phyloP scores from a whole-genome alignment of 345 rosid species.

The Acer negundo region DNA sequence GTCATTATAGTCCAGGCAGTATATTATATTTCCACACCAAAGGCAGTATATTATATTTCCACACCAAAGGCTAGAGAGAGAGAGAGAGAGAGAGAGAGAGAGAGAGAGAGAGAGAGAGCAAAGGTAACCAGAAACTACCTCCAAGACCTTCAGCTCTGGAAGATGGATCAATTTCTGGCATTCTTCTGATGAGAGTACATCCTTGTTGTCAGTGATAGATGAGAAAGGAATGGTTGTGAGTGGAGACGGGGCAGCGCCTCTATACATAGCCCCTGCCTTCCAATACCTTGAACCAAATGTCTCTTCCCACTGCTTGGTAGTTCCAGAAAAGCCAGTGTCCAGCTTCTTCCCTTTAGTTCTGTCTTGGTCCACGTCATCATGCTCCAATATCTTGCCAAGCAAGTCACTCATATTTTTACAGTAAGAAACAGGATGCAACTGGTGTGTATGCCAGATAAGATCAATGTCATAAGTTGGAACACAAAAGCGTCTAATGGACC shows the following conservation, averaged over 20 bases:
- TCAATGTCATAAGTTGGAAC: conserved; percentile 98
- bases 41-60: too few species aligned
- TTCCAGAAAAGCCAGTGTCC: conserved; percentile 78
- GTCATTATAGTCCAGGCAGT: conserved; percentile 3
- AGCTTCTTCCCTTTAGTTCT: conserved; percentile 88
- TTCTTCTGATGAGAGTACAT: conserved; percentile 28
- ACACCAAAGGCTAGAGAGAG: too few species aligned
- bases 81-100: conserved; percentile 6
- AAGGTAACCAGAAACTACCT: conserved; percentile 53
- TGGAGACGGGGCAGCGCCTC: conserved; percentile 74
- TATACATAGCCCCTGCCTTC: conserved; percentile 95
- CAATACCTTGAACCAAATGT: conserved; percentile 80
- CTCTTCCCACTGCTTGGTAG: conserved; percentile 86
- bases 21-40: neutral
- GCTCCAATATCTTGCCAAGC: conserved; percentile 79
- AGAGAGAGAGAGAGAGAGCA: conserved; percentile 10
- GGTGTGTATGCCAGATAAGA: conserved; percentile 98
- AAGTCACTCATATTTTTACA: conserved; percentile 57
- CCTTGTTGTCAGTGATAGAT: conserved; percentile 38
- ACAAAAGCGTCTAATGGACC: conserved; percentile 60
- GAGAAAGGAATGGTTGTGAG: conserved; percentile 48
- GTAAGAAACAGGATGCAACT: conserved; percentile 79
- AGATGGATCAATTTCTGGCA: conserved; percentile 41
- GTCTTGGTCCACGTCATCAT: conserved; percentile 93
- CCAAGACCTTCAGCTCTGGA: conserved; percentile 54